These are phyloP conservation scores for Spencermartinsiella europaea DNA, from an alignment of 805 yeast genomes.

Conservation along the genomic window DNA sequence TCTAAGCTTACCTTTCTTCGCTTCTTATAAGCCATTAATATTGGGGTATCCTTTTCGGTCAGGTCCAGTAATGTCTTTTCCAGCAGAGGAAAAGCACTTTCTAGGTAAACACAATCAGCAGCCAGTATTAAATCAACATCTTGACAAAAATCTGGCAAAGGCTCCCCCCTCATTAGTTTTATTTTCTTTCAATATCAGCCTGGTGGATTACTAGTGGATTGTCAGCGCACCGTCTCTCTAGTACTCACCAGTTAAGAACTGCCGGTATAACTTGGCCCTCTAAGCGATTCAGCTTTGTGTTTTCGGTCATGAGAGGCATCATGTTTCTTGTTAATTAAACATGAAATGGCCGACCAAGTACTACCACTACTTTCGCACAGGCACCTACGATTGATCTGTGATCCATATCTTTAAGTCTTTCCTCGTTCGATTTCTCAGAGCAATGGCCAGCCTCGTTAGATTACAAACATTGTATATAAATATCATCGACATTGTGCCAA, in stretches of 20 bases:
- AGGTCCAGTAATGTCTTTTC: conserved; percentile 46
- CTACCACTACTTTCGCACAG: background rate
- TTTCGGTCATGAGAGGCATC: conserved; percentile 44
- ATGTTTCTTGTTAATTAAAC: conserved; percentile 27
- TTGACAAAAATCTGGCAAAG: conserved; percentile 35
- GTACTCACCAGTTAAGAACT: conserved; percentile 42
- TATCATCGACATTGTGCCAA: too few species aligned
- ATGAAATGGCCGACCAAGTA: background rate
- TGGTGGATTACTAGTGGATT: background rate
- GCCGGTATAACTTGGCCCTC: conserved; percentile 36
- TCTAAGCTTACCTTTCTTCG: conserved; percentile 45
- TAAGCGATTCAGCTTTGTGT: conserved; percentile 40
- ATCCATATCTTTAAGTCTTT: conserved; percentile 36
- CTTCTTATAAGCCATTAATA: conserved; percentile 50
- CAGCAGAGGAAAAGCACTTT: conserved; percentile 47
- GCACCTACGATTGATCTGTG: conserved; percentile 43
- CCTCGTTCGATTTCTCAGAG: conserved; percentile 23
- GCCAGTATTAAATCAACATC: conserved; percentile 46
- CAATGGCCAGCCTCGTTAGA: conserved; percentile 28
- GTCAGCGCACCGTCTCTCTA: background rate
- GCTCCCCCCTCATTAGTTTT: conserved; percentile 30
- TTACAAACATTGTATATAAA: background rate
- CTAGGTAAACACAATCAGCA: conserved; percentile 58
- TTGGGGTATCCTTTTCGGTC: conserved; percentile 35
- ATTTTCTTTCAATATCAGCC: too few species aligned